Conservation (phyloP, 2,329 filamentous ascomycete species). For the Coniochaeta ligniaria region DNA sequence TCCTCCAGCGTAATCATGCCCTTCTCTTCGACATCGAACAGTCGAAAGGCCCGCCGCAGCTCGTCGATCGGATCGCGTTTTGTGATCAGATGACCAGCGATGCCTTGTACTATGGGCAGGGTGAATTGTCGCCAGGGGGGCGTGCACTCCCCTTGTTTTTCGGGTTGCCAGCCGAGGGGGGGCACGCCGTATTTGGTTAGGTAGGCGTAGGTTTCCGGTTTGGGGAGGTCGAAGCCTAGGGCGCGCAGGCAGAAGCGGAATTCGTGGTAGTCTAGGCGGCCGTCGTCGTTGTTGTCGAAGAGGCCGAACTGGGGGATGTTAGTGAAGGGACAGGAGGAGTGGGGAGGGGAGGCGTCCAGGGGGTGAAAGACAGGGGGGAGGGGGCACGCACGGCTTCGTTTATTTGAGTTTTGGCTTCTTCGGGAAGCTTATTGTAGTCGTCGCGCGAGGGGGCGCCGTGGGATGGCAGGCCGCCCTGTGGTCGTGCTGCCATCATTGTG, state of each 20-base stretch:
- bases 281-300: slow-evolving; percentile 95
- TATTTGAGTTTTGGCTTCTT: slow-evolving; percentile 89
- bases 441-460: slow-evolving; percentile 19
- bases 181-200: slow-evolving; percentile 75
- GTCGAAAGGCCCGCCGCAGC: slow-evolving; percentile 80
- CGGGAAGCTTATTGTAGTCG: slow-evolving; percentile 48
- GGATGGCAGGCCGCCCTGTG: not conserved
- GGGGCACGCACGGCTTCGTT: slow-evolving; percentile 71
- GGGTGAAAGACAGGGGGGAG: too few species aligned
- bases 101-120: slow-evolving; percentile 63
- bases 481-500: not conserved
- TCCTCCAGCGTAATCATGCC: slow-evolving; percentile 87
- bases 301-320: slow-evolving; percentile 78
- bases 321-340: not conserved
- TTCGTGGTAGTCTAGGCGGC: slow-evolving; percentile 94
- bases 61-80: slow-evolving; percentile 84
- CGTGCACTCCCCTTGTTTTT: slow-evolving; percentile 38
- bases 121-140: slow-evolving; percentile 66
- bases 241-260: slow-evolving; percentile 95
- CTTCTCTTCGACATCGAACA: slow-evolving; percentile 92
- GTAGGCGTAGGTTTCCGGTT: slow-evolving; percentile 74
- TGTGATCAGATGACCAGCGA: slow-evolving; percentile 74
- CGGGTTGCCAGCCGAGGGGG: slow-evolving; percentile 50
- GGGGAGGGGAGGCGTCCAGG: too few species aligned
- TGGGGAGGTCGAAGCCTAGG: slow-evolving; percentile 85